These are phyloP conservation scores for Paramecium pentaurelia DNA, from an alignment of 73 alveolate genomes.

Conservation along the genomic window DNA sequence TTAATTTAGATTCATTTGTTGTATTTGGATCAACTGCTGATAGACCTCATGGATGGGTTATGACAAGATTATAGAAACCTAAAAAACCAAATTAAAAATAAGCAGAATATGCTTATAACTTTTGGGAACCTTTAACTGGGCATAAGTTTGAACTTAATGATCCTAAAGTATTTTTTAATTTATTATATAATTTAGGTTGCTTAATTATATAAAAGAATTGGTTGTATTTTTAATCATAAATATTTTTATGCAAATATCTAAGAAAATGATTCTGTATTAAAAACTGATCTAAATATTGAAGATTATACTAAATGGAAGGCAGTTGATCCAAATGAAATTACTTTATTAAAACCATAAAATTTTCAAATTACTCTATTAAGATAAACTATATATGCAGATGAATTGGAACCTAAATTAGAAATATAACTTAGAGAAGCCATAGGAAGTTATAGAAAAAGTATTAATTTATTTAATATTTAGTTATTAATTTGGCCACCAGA, in stretches of 20 bases:
- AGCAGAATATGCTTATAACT: slow-evolving; percentile 7
- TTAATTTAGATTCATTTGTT: slow-evolving; percentile 29
- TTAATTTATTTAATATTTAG: not conserved
- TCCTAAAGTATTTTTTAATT: not conserved
- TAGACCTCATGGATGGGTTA: slow-evolving; percentile 85
- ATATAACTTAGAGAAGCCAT: slow-evolving; percentile 3
- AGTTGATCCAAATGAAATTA: slow-evolving; percentile 46
- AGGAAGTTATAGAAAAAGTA: slow-evolving; percentile 49
- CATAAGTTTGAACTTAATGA: slow-evolving; percentile 31
- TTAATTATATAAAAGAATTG: slow-evolving; percentile 31
- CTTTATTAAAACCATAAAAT: not conserved
- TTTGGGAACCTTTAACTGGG: slow-evolving; percentile 40
- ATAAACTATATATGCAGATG: slow-evolving; percentile 12
- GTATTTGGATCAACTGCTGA: slow-evolving; percentile 75
- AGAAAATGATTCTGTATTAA: slow-evolving; percentile 69
- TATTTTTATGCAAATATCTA: slow-evolving; percentile 69
- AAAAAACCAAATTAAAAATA: slow-evolving; percentile 20
- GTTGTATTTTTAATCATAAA: slow-evolving; percentile 32
- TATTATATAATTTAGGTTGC: not conserved
- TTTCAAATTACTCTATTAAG: slow-evolving; percentile 5
- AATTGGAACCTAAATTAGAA: slow-evolving; percentile 38
- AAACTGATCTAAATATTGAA: slow-evolving; percentile 69
- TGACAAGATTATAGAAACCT: slow-evolving; percentile 57
- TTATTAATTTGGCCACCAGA: slow-evolving; percentile 47
- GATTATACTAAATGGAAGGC: slow-evolving; percentile 81